A percentile compares a stretch with the other conserved stretches of the same genome.
Evolutionary conservation across 768 basidiomycete species (phyloP).

Genomic region (Mycena vitilis): DNA sequence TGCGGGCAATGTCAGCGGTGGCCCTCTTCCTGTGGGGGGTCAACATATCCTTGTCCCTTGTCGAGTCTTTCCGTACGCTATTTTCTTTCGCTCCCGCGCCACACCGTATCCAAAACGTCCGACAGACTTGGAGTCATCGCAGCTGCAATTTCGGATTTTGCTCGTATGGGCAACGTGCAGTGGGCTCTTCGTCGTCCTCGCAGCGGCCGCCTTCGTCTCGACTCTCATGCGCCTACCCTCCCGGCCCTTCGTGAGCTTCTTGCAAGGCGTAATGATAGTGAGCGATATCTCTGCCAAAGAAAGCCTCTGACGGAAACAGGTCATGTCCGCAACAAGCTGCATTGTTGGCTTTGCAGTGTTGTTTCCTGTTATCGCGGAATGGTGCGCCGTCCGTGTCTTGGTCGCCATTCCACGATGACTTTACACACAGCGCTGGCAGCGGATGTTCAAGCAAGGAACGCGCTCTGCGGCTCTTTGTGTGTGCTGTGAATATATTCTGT

Average conservation of each 20-base stretch:
- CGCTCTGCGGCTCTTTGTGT: constrained; percentile 9
- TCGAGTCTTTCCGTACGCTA: constrained; percentile 19
- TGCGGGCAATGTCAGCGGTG: background rate
- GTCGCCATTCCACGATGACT: background rate
- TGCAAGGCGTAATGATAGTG: constrained; percentile 15
- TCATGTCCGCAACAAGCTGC: constrained; percentile 20
- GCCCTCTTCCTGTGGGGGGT: constrained; percentile 11
- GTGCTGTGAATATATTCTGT: background rate
- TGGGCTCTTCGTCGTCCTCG: constrained; percentile 2
- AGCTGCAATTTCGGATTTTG: constrained; percentile 5
- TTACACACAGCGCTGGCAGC: background rate
- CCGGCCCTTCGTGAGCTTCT: background rate
- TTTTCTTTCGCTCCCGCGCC: background rate
- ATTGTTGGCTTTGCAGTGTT: constrained; percentile 21
- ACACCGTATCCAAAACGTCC: background rate
- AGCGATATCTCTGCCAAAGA: background rate
- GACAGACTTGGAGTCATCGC: background rate
- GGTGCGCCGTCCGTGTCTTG: background rate
- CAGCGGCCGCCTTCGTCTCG: constrained; percentile 1
- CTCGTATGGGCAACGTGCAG: constrained; percentile 22
- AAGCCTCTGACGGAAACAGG: background rate
- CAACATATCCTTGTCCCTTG: constrained; percentile 12
- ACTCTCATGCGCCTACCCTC: constrained; percentile 18
- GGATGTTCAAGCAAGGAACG: constrained; percentile 10
- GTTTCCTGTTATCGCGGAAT: constrained; percentile 24